Evolutionary conservation across 768 basidiomycete genomes (phyloP).

Genomic region (Pleurotus sapidus): DNA sequence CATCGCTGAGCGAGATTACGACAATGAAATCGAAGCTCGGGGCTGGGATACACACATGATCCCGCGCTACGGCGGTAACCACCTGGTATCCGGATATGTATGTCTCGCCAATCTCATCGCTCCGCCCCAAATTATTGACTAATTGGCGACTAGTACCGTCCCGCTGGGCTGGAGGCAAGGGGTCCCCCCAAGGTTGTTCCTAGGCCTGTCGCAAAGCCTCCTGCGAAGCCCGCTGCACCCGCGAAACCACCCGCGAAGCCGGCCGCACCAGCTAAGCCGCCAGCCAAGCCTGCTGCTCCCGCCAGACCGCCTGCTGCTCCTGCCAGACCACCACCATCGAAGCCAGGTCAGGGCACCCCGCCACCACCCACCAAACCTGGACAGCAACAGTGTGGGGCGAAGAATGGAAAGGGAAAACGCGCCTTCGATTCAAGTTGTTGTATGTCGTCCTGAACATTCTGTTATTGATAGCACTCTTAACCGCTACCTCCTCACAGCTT

Average conservation of each 20-base stretch:
- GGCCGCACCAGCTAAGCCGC: not conserved
- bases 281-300: not conserved
- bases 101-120: not conserved
- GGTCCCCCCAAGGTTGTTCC: not conserved
- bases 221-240: not conserved
- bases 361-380: not conserved
- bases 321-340: not conserved
- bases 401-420: not conserved
- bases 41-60: not conserved
- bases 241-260: not conserved
- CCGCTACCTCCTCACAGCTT: not conserved
- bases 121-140: not conserved
- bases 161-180: not conserved
- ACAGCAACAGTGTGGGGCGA: not conserved
- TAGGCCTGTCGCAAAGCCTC: not conserved
- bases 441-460: not conserved
- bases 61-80: not conserved
- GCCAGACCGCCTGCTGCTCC: not conserved
- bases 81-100: not conserved
- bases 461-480: not conserved
- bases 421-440: not conserved
- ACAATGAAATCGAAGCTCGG: not conserved
- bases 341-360: not conserved
- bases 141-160: not conserved
- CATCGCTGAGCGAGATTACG: not conserved